Evolutionary conservation across 2,329 filamentous ascomycete genomes (phyloP).

Genomic region (Leptosphaerulina australis): DNA sequence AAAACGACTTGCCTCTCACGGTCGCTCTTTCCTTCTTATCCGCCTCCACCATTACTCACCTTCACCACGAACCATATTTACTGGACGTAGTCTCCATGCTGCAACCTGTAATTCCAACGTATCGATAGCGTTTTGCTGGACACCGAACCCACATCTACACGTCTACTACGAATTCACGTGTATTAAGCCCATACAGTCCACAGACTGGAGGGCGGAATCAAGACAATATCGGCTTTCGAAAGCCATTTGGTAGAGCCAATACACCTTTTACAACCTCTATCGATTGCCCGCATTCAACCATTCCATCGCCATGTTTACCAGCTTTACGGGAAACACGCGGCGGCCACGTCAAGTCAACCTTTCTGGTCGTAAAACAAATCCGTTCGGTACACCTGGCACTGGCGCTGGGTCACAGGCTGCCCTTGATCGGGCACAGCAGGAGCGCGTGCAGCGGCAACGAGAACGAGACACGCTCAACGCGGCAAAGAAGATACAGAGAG

Average conservation of each 20-base stretch:
- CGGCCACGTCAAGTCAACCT: conserved; percentile 92
- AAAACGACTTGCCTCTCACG: conserved; percentile 13
- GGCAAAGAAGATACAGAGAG: conserved; percentile 73
- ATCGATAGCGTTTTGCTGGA: conserved; percentile 10
- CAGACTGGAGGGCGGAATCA: conserved; percentile 13
- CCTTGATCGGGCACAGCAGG: conserved; percentile 84
- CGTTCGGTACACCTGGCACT: conserved; percentile 71
- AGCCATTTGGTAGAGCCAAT: no score
- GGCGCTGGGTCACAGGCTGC: conserved; percentile 74
- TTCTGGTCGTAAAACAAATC: conserved; percentile 80
- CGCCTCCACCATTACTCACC: background rate
- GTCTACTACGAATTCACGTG: background rate
- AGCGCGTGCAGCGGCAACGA: conserved; percentile 77
- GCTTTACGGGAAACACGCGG: conserved; percentile 86
- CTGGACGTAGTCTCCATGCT: background rate
- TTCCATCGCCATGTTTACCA: conserved; percentile 74
- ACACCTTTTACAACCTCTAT: no score
- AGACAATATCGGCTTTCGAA: background rate
- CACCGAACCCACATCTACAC: conserved; percentile 9
- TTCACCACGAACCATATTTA: background rate
- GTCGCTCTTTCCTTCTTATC: background rate
- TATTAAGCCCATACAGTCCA: conserved; percentile 13
- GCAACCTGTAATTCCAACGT: conserved; percentile 8
- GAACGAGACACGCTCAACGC: conserved; percentile 80
- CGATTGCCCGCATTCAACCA: background rate